These are phyloP conservation scores for Apiotrichum veenhuisii DNA, from an alignment of 1,284 basidiomycete species.

Conservation along the genomic window DNA sequence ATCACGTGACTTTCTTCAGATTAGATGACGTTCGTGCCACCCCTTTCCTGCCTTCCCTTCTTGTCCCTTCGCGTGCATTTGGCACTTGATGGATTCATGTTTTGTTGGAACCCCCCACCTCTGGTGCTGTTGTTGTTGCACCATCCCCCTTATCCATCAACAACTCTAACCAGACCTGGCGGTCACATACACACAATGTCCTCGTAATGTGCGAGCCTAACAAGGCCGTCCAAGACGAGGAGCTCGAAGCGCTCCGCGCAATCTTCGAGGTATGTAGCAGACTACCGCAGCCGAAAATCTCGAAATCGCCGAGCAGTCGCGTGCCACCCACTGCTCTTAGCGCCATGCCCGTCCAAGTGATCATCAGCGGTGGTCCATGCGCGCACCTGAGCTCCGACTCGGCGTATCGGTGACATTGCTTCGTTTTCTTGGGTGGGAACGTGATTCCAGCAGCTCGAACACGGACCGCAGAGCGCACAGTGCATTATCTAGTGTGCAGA, in stretches of 20 bases:
- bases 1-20: neutral
- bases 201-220: conserved; percentile 37
- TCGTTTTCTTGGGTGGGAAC: no score
- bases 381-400: no score
- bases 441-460: no score
- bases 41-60: neutral
- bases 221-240: conserved; percentile 42
- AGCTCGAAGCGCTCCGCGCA: conserved; percentile 44
- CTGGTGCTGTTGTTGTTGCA: neutral
- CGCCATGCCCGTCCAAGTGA: neutral
- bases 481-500: no score
- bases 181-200: conserved; percentile 1
- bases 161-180: neutral
- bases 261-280: conserved; percentile 35
- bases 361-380: no score
- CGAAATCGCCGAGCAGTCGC: neutral
- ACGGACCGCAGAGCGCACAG: no score
- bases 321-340: neutral
- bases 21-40: neutral
- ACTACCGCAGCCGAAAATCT: no score
- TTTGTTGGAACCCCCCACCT: no score
- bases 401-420: no score
- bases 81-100: no score
- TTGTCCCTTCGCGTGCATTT: no score
- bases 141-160: neutral